phyloP scores from a whole-genome alignment of 1,284 basidiomycete genomes.

The Leccinum fuscescens region DNA sequence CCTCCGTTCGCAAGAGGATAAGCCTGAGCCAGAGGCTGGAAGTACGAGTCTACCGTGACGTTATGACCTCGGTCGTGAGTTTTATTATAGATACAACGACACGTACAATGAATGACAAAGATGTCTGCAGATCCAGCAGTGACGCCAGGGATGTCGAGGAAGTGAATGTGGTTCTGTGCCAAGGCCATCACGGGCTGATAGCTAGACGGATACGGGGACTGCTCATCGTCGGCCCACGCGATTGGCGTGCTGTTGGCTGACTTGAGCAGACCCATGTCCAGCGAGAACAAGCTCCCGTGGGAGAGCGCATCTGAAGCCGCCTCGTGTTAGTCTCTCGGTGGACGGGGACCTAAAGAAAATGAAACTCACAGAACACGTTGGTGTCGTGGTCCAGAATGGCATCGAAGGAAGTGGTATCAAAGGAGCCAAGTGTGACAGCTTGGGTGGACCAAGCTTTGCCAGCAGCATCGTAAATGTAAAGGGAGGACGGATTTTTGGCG shows the following conservation, averaged over 20 bases:
- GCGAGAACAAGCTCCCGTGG: conserved; percentile 55
- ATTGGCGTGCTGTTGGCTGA: conserved; percentile 55
- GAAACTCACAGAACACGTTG: conserved; percentile 68
- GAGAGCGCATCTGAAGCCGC: conserved; percentile 56
- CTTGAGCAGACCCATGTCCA: conserved; percentile 65
- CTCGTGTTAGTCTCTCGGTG: conserved; percentile 6
- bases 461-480: conserved; percentile 69
- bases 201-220: conserved; percentile 49
- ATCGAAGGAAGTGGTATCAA: conserved; percentile 55
- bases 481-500: conserved; percentile 54
- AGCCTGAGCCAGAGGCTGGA: conserved; percentile 73
- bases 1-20: conserved; percentile 50
- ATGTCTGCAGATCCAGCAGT: conserved; percentile 69
- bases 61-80: too few species aligned
- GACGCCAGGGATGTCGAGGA: conserved; percentile 69
- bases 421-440: conserved; percentile 44
- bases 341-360: neutral
- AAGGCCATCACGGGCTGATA: conserved; percentile 76
- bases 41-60: conserved; percentile 59
- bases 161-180: conserved; percentile 78
- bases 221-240: conserved; percentile 60
- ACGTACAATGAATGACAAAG: conserved; percentile 86
- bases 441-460: conserved; percentile 69
- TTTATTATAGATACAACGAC: neutral
- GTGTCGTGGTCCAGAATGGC: conserved; percentile 88